Evolutionary conservation across 176 grass and related monocot genomes (phyloP), one percentile per base, ranked within the genome.

Genomic region (Olyra latifolia): DNA sequence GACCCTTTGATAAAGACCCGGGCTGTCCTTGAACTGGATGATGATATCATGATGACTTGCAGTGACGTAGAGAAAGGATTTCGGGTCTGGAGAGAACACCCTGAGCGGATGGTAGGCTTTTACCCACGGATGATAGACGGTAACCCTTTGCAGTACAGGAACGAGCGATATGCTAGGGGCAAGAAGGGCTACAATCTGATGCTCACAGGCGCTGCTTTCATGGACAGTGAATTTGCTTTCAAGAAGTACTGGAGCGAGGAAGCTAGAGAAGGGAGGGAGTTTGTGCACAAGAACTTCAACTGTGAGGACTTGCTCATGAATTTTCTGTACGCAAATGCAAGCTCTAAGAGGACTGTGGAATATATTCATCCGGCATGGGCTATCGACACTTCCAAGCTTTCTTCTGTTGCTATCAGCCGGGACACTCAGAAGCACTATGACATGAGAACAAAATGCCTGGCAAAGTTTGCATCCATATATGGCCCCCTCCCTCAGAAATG

Each of bases 1-100:
- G 96, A 99, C 22, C 88, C 92, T 75, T 80, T 93, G 74, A 99
- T 99, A 85, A 99, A 93, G 66, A 99, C 96, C 39, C 77, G 86
- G 16, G 92, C 96, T 29, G 92, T 95, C 81, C 72, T 99, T 78
- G 96, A 99, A 69, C 81, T 99, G 62, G 96, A 99, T 44, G 96
- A 99, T 79, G 96, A 99, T 60, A 99, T 99, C 80, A 89, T 99
- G 96, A 99, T 99, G 96, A 91, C 96, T 14, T 99, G 96, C 81
- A 93, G 88, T 81, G 96, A 99, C 52, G 44, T 99, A 4, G 96
- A 99, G 81, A 99, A 99, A 83, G 96, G 96, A 19, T 99, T 99
- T 57, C 91, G 30, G 78, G 96, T 91, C 46, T 99, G 96, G 96
- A 91, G 96, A 41, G 96, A 99, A 61, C 89, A 99, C 83, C 96